Evolutionary conservation across 305 asterid species (phyloP).

Genomic region (Galium porrigens): DNA sequence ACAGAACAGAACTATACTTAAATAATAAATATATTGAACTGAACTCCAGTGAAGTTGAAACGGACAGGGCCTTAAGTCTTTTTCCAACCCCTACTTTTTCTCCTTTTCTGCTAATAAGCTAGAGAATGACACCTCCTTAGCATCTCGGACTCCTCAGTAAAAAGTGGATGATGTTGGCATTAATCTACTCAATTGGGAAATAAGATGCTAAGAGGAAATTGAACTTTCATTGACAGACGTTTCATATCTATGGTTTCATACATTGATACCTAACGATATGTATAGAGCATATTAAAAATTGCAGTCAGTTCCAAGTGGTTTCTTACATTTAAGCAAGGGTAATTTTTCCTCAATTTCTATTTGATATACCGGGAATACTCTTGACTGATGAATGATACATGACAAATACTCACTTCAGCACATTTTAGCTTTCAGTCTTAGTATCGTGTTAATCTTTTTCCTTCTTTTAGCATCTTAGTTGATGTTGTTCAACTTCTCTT

Average conservation of each 20-base stretch:
- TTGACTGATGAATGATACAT: not conserved
- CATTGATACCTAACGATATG: no score
- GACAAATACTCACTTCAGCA: not conserved
- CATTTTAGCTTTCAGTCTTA: not conserved
- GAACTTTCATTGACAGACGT: not conserved
- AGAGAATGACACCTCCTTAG: not conserved
- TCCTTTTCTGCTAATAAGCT: not conserved
- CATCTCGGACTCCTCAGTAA: no score
- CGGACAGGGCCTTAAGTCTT: no score
- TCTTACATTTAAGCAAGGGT: not conserved
- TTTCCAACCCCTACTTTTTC: not conserved
- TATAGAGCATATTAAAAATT: not conserved
- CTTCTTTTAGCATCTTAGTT: not conserved
- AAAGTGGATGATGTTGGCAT: no score
- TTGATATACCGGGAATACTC: not conserved
- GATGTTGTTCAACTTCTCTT: not conserved
- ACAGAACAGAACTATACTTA: no score
- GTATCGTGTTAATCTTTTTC: not conserved
- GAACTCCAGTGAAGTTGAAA: no score
- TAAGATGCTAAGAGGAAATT: not conserved
- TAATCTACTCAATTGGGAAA: not conserved
- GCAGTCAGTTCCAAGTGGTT: not conserved
- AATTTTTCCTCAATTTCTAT: not conserved
- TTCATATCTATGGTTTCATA: not conserved
- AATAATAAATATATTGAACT: no score